Evolutionary conservation across 2,329 filamentous ascomycete genomes (phyloP).

Genomic region (Trichoderma sp.): DNA sequence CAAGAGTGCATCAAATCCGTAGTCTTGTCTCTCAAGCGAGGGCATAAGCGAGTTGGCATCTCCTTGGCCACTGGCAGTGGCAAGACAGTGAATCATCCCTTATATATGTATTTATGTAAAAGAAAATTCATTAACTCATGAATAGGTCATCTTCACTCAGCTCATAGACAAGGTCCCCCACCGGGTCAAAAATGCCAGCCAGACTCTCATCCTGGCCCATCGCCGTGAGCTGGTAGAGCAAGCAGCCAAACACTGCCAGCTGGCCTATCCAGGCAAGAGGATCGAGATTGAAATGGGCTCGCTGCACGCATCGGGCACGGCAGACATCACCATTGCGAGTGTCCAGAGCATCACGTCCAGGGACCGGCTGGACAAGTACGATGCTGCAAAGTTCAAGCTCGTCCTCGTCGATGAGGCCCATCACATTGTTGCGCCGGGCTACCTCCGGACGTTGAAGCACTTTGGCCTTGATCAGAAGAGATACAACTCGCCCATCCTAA

Average conservation of each 20-base stretch:
- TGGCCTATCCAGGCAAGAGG: constrained; percentile 75
- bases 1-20: constrained; percentile 89
- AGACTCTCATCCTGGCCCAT: constrained; percentile 90
- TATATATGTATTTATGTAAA: not conserved
- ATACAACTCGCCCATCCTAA: constrained; percentile 60
- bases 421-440: constrained; percentile 85
- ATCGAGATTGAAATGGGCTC: constrained; percentile 93
- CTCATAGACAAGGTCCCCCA: constrained; percentile 76
- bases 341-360: constrained; percentile 80
- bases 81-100: constrained; percentile 65
- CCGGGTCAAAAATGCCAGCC: constrained; percentile 54
- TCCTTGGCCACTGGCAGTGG: constrained; percentile 86
- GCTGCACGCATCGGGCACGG: constrained; percentile 71
- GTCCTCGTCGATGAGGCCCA: constrained; percentile 95
- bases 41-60: constrained; percentile 78
- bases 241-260: constrained; percentile 79
- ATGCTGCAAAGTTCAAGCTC: constrained; percentile 79
- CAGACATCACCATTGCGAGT: constrained; percentile 93
- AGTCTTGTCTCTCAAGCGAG: constrained; percentile 65
- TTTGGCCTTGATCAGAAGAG: constrained; percentile 65
- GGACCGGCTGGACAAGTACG: constrained; percentile 78
- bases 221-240: constrained; percentile 93
- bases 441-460: constrained; percentile 73
- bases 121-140: not conserved
- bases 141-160: constrained; percentile 92